These are phyloP conservation scores for Thamnidium elegans DNA, from an alignment of 192 early-diverging fungal species.

Conservation along the genomic window DNA sequence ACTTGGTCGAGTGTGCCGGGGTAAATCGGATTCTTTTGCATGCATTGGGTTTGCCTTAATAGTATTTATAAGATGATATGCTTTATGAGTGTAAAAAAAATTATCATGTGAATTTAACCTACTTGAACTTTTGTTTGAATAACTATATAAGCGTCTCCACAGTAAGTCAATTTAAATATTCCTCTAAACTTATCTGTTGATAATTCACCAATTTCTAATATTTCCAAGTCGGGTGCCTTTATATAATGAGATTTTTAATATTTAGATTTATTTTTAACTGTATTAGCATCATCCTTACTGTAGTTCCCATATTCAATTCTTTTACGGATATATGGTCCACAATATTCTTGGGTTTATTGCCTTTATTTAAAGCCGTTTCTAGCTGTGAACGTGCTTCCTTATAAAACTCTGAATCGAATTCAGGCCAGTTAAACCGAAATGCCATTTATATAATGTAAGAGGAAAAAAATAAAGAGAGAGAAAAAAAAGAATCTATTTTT, in stretches of 20 bases:
- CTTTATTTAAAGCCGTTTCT: slow-evolving; percentile 90
- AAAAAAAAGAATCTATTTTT: background rate
- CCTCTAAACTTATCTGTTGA: slow-evolving; percentile 89
- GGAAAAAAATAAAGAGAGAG: background rate
- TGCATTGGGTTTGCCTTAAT: slow-evolving; percentile 79
- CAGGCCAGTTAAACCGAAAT: slow-evolving; percentile 95
- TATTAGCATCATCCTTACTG: slow-evolving; percentile 37
- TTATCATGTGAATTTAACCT: slow-evolving; percentile 5
- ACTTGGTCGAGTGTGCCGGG: slow-evolving; percentile 58
- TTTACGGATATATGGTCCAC: slow-evolving; percentile 90
- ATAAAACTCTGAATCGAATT: slow-evolving; percentile 81
- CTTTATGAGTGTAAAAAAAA: background rate
- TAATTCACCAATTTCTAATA: slow-evolving; percentile 96
- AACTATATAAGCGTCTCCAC: slow-evolving; percentile 89
- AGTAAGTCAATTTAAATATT: slow-evolving; percentile 93
- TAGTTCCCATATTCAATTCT: slow-evolving; percentile 93
- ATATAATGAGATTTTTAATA: background rate
- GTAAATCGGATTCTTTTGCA: slow-evolving; percentile 49
- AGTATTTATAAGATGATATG: background rate
- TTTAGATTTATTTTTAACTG: background rate
- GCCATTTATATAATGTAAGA: slow-evolving; percentile 44
- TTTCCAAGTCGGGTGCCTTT: slow-evolving; percentile 93
- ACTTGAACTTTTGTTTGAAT: slow-evolving; percentile 85
- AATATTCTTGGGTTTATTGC: slow-evolving; percentile 89
- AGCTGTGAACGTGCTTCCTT: slow-evolving; percentile 79